phyloP scores from a whole-genome alignment of 1,284 basidiomycete species.

The Leucoagaricus sp. region DNA sequence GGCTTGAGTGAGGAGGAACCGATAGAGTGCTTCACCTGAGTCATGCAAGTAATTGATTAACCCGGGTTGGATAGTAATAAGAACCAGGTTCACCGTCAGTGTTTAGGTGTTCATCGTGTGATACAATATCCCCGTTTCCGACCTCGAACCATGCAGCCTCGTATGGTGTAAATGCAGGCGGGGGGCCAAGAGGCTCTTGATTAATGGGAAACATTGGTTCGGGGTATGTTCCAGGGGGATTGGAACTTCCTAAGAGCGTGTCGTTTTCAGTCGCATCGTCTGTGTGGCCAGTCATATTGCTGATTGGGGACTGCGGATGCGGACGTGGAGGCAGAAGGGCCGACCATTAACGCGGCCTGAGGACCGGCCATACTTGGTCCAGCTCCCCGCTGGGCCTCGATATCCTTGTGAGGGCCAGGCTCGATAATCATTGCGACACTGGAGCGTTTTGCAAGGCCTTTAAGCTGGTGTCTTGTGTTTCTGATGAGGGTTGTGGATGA shows the following conservation, averaged over 20 bases:
- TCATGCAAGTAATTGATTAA: neutral
- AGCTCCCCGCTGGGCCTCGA: too few species aligned
- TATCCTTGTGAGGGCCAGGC: too few species aligned
- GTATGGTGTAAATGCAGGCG: slow-evolving; percentile 65
- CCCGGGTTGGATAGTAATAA: neutral
- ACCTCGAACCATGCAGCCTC: slow-evolving; percentile 58
- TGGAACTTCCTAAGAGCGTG: neutral
- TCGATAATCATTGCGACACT: too few species aligned
- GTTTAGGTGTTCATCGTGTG: slow-evolving; percentile 73
- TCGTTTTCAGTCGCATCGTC: neutral
- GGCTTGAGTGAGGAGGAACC: slow-evolving; percentile 66
- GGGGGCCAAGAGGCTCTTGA: slow-evolving; percentile 34
- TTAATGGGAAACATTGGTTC: neutral
- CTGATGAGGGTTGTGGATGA: too few species aligned
- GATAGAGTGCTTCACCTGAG: slow-evolving; percentile 70
- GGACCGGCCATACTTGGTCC: neutral
- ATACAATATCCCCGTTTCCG: slow-evolving; percentile 54
- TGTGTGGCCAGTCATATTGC: neutral
- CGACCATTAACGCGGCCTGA: neutral
- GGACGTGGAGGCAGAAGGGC: neutral
- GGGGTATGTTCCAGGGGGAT: neutral
- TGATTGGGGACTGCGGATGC: neutral
- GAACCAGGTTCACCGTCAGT: slow-evolving; percentile 51
- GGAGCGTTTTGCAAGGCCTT: too few species aligned
- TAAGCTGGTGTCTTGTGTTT: too few species aligned